Conservation (phyloP, 148 eudicot species). For the Drosera capensis region DNA sequence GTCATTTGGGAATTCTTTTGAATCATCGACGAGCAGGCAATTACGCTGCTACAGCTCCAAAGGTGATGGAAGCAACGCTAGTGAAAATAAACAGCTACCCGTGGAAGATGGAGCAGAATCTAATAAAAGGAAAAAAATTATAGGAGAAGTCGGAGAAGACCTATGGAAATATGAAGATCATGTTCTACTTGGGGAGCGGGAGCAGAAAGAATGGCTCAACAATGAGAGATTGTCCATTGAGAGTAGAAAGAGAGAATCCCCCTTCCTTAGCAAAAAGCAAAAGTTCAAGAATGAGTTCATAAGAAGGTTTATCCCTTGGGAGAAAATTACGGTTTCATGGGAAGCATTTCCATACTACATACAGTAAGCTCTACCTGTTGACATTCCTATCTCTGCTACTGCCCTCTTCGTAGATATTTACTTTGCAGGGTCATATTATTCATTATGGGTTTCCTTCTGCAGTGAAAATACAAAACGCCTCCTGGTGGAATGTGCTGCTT, state of each 20-base stretch:
- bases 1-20: constrained; percentile 17
- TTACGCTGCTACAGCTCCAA: constrained; percentile 59
- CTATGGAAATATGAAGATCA: constrained; percentile 42
- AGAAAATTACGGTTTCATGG: constrained; percentile 84
- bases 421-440: too few relatives aligned
- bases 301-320: constrained; percentile 88
- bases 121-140: constrained; percentile 23
- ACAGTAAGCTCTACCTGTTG: constrained; percentile 34
- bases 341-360: constrained; percentile 84
- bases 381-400: constrained; percentile 4
- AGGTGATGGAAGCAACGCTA: constrained; percentile 77
- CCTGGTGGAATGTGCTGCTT: constrained; percentile 73
- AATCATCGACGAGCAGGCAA: constrained; percentile 15
- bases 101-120: constrained; percentile 24
- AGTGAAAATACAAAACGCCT: constrained; percentile 71
- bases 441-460: constrained; percentile 14
- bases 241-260: constrained; percentile 73
- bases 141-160: constrained; percentile 18
- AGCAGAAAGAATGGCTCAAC: constrained; percentile 86
- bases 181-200: constrained; percentile 78
- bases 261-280: constrained; percentile 61
- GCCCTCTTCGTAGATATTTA: too few relatives aligned
- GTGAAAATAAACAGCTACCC: constrained; percentile 45
- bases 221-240: constrained; percentile 75
- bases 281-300: constrained; percentile 74